Percentiles rank a stretch among this genome's conserved stretches.
Conservation (phyloP, 2,329 filamentous ascomycete genomes). For the Phialophora expanda region DNA sequence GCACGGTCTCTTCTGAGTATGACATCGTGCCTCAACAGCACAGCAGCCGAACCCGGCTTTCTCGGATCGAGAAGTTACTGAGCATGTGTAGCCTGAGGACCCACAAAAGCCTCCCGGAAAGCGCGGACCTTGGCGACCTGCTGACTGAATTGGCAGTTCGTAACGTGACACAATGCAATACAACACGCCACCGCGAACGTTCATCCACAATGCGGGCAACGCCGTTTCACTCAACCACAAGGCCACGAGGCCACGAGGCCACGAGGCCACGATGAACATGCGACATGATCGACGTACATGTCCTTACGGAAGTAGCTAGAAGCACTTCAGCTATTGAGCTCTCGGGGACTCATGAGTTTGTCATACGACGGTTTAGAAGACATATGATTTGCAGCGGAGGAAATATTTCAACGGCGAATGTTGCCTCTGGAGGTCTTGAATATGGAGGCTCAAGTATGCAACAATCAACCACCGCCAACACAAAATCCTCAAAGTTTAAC, state of each 20-base stretch:
- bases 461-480: background rate
- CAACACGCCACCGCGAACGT: background rate
- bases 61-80: background rate
- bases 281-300: background rate
- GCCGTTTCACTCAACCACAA: background rate
- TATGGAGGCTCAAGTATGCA: background rate
- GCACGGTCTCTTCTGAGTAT: background rate
- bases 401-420: background rate
- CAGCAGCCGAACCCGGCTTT: background rate
- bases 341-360: constrained; percentile 18
- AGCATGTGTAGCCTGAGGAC: background rate
- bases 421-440: no score
- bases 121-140: no score
- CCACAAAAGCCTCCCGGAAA: no score
- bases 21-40: background rate
- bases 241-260: background rate
- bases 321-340: background rate
- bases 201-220: background rate
- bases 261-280: background rate
- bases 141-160: background rate
- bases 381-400: background rate
- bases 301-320: constrained; percentile 1
- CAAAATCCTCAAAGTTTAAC: background rate
- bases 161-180: background rate
- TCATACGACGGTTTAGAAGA: constrained; percentile 15